Evolutionary conservation across 805 yeast genomes (phyloP).

Genomic region (Zygotorulaspora chibaensis): DNA sequence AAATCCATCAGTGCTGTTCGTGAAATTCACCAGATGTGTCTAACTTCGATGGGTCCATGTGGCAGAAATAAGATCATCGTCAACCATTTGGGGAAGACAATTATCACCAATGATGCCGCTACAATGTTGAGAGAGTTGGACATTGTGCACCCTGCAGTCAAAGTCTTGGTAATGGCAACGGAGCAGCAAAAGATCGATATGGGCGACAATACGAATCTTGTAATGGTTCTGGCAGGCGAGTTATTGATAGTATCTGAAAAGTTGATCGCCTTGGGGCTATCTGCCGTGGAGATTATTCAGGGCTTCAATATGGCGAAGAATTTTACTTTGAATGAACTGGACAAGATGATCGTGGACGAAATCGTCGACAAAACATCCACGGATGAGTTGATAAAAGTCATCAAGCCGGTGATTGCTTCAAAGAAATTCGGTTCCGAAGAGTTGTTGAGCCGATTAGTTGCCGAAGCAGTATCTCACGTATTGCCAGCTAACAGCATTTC

Average conservation of each 20-base stretch:
- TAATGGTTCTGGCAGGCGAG: constrained; percentile 90
- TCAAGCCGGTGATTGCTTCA: constrained; percentile 85
- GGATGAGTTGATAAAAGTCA: constrained; percentile 60
- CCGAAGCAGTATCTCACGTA: constrained; percentile 78
- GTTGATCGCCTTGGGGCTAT: constrained; percentile 75
- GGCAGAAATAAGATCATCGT: constrained; percentile 96
- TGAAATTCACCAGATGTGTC: constrained; percentile 85
- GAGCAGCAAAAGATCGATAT: constrained; percentile 95
- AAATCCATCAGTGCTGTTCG: constrained; percentile 92
- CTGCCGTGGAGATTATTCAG: constrained; percentile 87
- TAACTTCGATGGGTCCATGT: constrained; percentile 95
- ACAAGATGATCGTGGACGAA: constrained; percentile 55
- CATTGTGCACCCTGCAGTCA: constrained; percentile 96
- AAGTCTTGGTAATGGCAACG: constrained; percentile 90
- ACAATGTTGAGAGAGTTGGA: constrained; percentile 92
- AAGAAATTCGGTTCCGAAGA: constrained; percentile 91
- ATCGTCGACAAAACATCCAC: constrained; percentile 45
- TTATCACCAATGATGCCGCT: constrained; percentile 96
- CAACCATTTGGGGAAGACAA: constrained; percentile 77
- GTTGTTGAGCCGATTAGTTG: constrained; percentile 66
- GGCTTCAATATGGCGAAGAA: constrained; percentile 88
- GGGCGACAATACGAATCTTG: constrained; percentile 95
- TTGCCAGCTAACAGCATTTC: constrained; percentile 43
- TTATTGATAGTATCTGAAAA: constrained; percentile 82
- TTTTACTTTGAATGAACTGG: constrained; percentile 65